phyloP scores from a whole-genome alignment of 208 protist genomes.

The Endotrypanum monterogeii region DNA sequence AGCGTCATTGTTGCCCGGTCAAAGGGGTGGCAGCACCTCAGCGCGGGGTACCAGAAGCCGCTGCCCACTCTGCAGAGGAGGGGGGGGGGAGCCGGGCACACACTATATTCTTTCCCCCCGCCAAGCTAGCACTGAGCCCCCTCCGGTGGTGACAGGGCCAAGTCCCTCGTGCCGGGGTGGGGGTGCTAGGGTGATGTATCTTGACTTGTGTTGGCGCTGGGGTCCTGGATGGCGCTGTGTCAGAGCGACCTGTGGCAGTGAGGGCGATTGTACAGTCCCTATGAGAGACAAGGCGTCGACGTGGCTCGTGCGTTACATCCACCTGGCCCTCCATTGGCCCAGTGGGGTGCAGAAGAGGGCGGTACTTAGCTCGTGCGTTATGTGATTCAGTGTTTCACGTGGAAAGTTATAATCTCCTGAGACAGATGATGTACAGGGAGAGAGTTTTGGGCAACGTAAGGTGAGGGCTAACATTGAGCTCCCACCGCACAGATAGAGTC shows the following conservation, averaged over 20 bases:
- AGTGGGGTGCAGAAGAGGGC: too few species aligned
- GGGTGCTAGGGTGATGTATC: neutral
- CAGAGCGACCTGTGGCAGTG: neutral
- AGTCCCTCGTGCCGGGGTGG: neutral
- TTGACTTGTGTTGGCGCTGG: neutral
- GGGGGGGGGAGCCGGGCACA: neutral
- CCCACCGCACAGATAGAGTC: too few species aligned
- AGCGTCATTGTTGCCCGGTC: too few species aligned
- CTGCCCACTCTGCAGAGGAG: neutral
- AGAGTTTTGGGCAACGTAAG: too few species aligned
- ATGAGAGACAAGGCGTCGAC: neutral
- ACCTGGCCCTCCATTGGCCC: too few species aligned
- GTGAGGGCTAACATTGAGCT: too few species aligned
- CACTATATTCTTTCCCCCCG: neutral
- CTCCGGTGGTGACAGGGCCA: neutral
- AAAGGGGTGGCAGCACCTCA: too few species aligned
- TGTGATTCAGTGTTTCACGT: too few species aligned
- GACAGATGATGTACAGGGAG: too few species aligned
- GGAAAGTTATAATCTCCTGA: too few species aligned
- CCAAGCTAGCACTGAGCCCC: neutral
- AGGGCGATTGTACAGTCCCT: neutral
- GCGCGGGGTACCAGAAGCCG: neutral
- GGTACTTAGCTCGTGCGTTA: too few species aligned
- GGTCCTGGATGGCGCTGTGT: conserved; percentile 1
- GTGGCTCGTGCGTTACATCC: too few species aligned